A percentile compares a stretch with the other conserved stretches of the same genome.
These are phyloP conservation scores for Russula lepida DNA, from an alignment of 768 basidiomycete species.

Conservation along the genomic window DNA sequence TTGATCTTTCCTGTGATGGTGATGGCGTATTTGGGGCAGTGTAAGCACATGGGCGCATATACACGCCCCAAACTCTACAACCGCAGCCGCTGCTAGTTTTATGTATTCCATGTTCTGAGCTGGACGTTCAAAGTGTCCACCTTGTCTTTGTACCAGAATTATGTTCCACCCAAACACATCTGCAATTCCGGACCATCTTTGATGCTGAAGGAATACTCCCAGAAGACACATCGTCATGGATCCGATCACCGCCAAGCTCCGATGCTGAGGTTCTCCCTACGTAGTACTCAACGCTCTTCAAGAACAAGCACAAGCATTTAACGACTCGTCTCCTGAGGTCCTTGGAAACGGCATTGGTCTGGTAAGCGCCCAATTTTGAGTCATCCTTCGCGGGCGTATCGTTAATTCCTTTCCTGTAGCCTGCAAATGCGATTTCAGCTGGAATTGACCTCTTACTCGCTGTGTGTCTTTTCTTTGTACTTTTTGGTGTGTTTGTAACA, in stretches of 20 bases:
- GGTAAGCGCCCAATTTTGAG: background rate
- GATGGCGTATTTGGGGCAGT: no score
- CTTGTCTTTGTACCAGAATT: background rate
- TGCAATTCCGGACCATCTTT: background rate
- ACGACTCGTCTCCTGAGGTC: background rate
- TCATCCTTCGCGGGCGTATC: background rate
- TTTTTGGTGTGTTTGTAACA: background rate
- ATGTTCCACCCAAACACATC: background rate
- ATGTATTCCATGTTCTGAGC: background rate
- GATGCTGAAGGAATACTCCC: background rate
- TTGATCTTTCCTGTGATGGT: no score
- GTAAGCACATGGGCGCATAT: no score
- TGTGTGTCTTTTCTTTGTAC: background rate
- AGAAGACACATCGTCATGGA: background rate
- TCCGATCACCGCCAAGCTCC: background rate
- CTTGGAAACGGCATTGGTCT: background rate
- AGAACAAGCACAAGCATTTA: background rate
- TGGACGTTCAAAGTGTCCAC: background rate
- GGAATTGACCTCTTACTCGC: background rate
- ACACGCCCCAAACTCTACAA: no score
- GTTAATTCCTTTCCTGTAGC: background rate
- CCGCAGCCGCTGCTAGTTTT: no score
- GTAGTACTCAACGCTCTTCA: background rate
- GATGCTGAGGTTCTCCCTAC: background rate
- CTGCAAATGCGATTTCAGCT: background rate